Base-by-base conservation (phyloP, 192 early-diverging fungal genomes). In the Coemansia sp. region DNA sequence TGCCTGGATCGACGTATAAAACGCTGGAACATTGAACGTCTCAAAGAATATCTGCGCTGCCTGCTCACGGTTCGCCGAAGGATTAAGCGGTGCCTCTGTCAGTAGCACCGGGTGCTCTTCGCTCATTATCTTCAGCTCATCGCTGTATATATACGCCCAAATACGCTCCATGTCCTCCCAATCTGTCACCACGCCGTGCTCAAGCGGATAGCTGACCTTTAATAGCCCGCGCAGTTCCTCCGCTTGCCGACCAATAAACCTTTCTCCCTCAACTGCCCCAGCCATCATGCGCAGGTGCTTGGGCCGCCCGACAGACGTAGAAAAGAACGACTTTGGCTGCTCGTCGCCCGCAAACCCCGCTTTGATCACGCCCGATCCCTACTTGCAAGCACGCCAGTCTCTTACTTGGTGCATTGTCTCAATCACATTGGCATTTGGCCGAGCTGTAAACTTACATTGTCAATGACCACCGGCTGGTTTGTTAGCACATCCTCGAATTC, bases 131-230 rank as follows among this genome's bases (percentile, higher is more conserved):
- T 97, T 95, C 19, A 99, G 88, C 79, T 99, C 97, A 61, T 99
- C 95, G 51, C 87, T 87, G 79, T 99, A 99, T 48, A 99, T 89
- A 70, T 95, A 91, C 66, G 94, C 88, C 97, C 97, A 99, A 57
- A 99, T 96, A 60, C 87, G 83, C 79, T 99, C 97, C 96, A 99
- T 98, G 73, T 99, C 97, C 56, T 90, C 90, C 97, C 97, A 99
- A 82, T 98, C 91, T 23, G 89, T 93, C 17, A 99, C 93, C 63
- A 99, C 87, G 21, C 97, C 97, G 67, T 99, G 95, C 79, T 97
- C 92, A 73, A 99, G 90, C 27, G 97, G 97, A 61, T 99, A 98
- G 75, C 85, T 91, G 71, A 99, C 90, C 63, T 88, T 88, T 49
- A 99, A 83, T 37, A 99, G 78, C n/a, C 97, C 97, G 17, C 97